Evolutionary conservation across 495 filamentous ascomycete genomes (phyloP), one percentile per base, ranked within the genome.

Genomic region (Filosporella fistucella): DNA sequence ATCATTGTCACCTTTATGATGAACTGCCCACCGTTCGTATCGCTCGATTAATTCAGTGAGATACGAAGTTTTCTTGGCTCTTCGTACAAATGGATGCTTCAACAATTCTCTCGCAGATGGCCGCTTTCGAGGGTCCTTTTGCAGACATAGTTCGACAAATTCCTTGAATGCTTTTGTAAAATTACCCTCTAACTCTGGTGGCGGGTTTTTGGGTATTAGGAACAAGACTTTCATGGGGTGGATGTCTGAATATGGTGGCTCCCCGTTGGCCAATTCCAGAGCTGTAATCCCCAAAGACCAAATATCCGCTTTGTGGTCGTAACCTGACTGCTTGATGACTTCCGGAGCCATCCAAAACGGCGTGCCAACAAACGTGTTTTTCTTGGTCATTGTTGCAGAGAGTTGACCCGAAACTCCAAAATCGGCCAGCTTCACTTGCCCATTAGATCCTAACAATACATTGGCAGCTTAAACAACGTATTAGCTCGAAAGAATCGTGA

Each of bases 281-380:
- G 93, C 91, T 0, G 93, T 97, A 58, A 98, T 97, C 10, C 93
- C 93, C n/a, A 98, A 69, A 20, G 94, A 97, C 93, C 93, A 98
- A 47, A 98, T 95, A 61, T 98, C 93, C 5, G 93, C 94, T 69
- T 97, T 98, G 68, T 95, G 90, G 58, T 96, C 91, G 66, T 98
- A 98, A 32, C 93, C 93, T 42, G 88, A 93, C 62, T 95, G 90
- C 70, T 95, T 95, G 65, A 98, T 98, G 24, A 98, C 93, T 64
- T 98, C 93, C 8, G 93, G 93, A 4, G 93, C 93, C 93, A 98
- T 98, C 93, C 93, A 98, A 67, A 96, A 98, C 0, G 93, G 93
- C 2, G 93, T 97, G 12, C 93, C 93, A 18, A 98, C 93, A 62
- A 98, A 98, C 0, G 93, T 98, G 60, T 97, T 98, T 66, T 96